Percentiles rank a stretch among this genome's conserved stretches.
phyloP scores from a whole-genome alignment of 352 stramenopile genomes.

The Phytophthora sansomeana region DNA sequence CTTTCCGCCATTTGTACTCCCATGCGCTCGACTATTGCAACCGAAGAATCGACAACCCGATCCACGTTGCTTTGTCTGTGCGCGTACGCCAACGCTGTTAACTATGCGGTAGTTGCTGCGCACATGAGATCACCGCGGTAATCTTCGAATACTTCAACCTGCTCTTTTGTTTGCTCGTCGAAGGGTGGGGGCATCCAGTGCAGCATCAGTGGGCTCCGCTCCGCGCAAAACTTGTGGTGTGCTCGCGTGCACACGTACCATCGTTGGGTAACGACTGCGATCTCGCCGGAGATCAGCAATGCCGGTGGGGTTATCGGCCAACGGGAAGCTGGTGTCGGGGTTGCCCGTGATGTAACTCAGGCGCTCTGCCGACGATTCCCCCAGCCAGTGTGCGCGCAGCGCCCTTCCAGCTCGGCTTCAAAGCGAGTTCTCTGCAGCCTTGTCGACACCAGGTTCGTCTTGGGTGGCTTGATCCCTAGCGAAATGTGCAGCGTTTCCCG shows the following conservation, averaged over 20 bases:
- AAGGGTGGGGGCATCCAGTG: neutral
- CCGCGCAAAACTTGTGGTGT: neutral
- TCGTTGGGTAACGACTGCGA: neutral
- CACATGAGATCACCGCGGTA: neutral
- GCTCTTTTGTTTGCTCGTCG: neutral
- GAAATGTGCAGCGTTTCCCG: neutral
- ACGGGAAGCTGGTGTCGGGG: neutral
- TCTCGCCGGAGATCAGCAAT: neutral
- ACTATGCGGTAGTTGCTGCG: neutral
- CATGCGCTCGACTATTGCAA: neutral
- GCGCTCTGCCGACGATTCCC: neutral
- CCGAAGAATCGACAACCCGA: neutral
- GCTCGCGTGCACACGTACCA: neutral
- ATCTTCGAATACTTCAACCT: neutral
- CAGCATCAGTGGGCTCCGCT: neutral
- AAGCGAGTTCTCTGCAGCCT: conserved; percentile 1
- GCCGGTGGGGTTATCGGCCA: neutral
- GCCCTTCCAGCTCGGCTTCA: neutral
- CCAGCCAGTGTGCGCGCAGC: neutral
- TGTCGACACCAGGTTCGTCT: neutral
- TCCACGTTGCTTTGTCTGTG: neutral
- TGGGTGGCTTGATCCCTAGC: conserved; percentile 1
- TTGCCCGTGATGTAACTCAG: neutral
- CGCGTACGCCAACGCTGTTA: neutral
- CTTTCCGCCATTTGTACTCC: neutral